Evolutionary conservation across 345 rosid genomes (phyloP), one percentile per base, ranked within the genome.

Genomic region (Ceriops zippeliana): DNA sequence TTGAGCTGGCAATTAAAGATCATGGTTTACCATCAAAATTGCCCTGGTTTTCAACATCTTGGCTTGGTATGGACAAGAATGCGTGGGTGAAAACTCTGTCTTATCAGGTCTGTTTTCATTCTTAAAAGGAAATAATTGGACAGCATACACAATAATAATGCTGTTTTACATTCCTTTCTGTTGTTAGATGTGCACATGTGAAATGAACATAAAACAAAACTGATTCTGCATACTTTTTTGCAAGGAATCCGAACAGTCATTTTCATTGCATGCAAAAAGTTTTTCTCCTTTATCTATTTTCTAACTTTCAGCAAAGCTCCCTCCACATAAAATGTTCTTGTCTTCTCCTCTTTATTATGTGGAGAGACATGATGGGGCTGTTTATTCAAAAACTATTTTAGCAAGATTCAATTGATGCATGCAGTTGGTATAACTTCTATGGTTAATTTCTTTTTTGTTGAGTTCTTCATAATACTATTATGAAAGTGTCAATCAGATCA

Each of bases 11-110:
- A 5, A 82, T 88, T 77, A 87, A 76, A 75, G 87, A 87, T 51
- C 86, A 83, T 65, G 80, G 78, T 22, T 82, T 77, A 1, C 68
- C 74, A 46, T 84, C 93, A 8, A 91, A 78, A 53, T 69, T 88
- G 38, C 74, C 90, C 22, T 95, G 99, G 99, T 85, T 95, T 70
- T 84, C 99, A 54, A 83, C 87, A 24, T 87, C 92, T 42, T 95
- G 96, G 97, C 87, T 91, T 58, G 96, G 97, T 63, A 79, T 82
- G 38, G 96, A 95, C 70, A 81, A 79, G 78, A 95, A 85, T 60
- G 87, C 96, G 13, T 95, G 97, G 97, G 78, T 88, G 77, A 95
- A 88, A 76, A 84, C 89, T 8, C 86, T 95, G 59, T 88, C 97
- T 69, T 95, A 95, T 81, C 97, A 95, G 96, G 99, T 95, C 27